Evolutionary conservation across 257 asterid species (phyloP), one percentile per base, ranked within the genome.

Genomic region (Rhazya stricta): DNA sequence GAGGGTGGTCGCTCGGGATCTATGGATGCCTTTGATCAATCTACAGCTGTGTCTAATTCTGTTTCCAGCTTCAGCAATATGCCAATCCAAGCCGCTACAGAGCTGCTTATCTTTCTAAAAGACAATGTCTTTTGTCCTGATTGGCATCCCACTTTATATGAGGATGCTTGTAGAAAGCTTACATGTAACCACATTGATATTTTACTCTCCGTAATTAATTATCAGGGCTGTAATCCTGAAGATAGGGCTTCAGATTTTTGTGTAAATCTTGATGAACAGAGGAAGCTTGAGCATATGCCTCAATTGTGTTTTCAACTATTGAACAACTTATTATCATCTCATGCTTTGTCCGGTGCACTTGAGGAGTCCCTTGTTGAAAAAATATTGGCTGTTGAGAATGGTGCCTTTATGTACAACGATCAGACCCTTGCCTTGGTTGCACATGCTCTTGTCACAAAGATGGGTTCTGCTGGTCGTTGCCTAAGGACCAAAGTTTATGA

Each of bases 1-100:
- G 99, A 95, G 85, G 94, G 97, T 68, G 86, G 88, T 79, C 99
- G 98, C 48, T 92, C 98, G 53, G 97, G 91, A 68, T 88, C 97
- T 67, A 80, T 80, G 43, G 99, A 95, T 74, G 96, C 90, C 70
- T 85, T 86, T 67, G 99, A 95, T 83, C 98, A 87, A 74, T 81
- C 89, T 45, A 76, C 89, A 79, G 81, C 80, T 77, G 83, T 86
- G 32, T 82, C 88, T 67, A 84, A 79, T 85, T 84, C 88, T 78
- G 69, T 75, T 75, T 83, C 92, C 73, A 83, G 83, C 83, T 76
- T 81, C 80, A 83, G 88, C 89, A 91, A 88, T 79, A 85, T 83
- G 88, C 97, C 96, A 81, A 78, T 86, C 80, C 96, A 92, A 80
- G 96, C 96, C 74, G 96, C 96, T 37, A 71, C 77, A 30, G 96